Evolutionary conservation across 2,329 filamentous ascomycete species (phyloP).

Genomic region (Aspergillus persii): DNA sequence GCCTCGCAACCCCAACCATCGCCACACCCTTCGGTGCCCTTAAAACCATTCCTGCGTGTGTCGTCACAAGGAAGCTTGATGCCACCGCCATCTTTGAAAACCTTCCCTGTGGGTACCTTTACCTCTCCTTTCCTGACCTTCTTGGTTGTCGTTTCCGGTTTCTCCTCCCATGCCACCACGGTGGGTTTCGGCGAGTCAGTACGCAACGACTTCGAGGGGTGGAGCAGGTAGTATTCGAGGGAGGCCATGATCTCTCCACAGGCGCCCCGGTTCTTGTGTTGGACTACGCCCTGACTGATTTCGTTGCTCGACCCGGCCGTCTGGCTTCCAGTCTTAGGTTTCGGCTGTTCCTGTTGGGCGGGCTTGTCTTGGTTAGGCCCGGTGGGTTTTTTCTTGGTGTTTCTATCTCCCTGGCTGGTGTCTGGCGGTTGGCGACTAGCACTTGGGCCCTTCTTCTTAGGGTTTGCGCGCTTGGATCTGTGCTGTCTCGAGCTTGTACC

Average conservation of each 20-base stretch:
- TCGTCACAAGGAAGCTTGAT: slow-evolving; percentile 2
- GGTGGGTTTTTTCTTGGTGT: too few species aligned
- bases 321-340: not conserved
- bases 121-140: not conserved
- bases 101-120: not conserved
- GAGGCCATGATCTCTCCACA: slow-evolving; percentile 1
- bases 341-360: not conserved
- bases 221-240: not conserved
- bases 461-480: too few species aligned
- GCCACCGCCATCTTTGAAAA: not conserved
- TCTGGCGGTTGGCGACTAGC: not conserved
- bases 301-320: not conserved
- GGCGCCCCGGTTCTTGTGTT: not conserved
- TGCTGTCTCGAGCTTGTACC: too few species aligned
- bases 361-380: too few species aligned
- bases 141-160: not conserved
- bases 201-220: not conserved
- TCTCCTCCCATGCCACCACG: not conserved
- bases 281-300: not conserved
- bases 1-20: not conserved
- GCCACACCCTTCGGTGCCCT: not conserved
- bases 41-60: too few species aligned
- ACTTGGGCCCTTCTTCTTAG: not conserved
- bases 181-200: not conserved
- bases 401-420: not conserved